Conservation (phyloP, 2,329 filamentous ascomycete species). For the Trichoderma sp. region DNA sequence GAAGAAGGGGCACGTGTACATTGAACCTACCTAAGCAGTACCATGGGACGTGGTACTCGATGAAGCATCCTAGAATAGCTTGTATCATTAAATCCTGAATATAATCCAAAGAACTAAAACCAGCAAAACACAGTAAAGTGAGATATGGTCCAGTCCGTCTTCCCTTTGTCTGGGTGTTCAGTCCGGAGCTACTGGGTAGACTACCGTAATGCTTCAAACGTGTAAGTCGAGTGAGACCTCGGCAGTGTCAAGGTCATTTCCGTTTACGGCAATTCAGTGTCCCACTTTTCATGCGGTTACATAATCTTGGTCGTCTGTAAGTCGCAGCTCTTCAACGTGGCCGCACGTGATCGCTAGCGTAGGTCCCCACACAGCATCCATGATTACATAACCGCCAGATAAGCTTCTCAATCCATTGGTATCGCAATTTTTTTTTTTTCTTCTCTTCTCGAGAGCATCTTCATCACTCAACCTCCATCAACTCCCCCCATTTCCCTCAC, state of each 20-base stretch:
- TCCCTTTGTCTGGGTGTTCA: too few species aligned
- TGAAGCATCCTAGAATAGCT: background rate
- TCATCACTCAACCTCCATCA: constrained; percentile 19
- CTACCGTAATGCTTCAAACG: background rate
- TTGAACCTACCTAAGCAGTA: background rate
- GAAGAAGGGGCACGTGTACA: background rate
- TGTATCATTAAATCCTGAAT: constrained; percentile 5
- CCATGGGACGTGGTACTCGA: background rate
- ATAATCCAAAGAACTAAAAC: background rate
- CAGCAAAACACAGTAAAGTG: background rate
- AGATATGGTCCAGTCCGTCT: too few species aligned
- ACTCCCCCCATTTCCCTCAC: constrained; percentile 17
- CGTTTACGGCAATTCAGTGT: background rate
- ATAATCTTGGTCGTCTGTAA: background rate
- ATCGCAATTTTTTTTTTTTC: constrained; percentile 26
- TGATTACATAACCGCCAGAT: background rate
- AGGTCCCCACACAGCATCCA: background rate
- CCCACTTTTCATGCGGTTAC: background rate
- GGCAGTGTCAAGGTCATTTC: background rate
- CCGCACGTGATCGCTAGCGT: background rate
- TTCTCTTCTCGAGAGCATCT: constrained; percentile 13
- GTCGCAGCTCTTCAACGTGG: background rate
- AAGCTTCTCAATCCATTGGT: constrained; percentile 16
- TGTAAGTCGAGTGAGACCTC: background rate
- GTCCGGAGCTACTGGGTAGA: too few species aligned